phyloP scores from a whole-genome alignment of 768 basidiomycete species.

The Leccinum disarticulatum region DNA sequence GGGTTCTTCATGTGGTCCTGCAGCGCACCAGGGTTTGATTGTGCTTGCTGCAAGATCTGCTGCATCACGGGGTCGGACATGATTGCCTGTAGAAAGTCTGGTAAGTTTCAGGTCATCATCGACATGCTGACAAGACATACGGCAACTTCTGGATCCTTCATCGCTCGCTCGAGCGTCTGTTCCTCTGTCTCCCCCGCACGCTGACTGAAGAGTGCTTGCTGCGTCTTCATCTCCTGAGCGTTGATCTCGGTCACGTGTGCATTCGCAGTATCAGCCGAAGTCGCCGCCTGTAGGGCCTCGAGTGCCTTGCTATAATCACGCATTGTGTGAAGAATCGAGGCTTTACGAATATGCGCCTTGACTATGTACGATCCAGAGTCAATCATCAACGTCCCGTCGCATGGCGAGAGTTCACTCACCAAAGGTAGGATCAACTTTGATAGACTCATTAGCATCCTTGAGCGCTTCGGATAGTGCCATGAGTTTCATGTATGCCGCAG shows the following conservation, averaged over 20 bases:
- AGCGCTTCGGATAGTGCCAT: constrained; percentile 91
- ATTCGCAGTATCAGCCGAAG: constrained; percentile 73
- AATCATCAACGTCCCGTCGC: background rate
- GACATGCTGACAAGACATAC: constrained; percentile 44
- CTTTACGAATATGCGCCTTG: constrained; percentile 95
- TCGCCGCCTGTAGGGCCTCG: constrained; percentile 76
- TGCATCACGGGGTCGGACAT: constrained; percentile 94
- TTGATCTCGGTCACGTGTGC: constrained; percentile 86
- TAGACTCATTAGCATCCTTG: constrained; percentile 93
- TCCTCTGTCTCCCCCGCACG: constrained; percentile 87
- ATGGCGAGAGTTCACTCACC: constrained; percentile 42
- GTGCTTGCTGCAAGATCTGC: constrained; percentile 91
- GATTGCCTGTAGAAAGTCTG: constrained; percentile 52
- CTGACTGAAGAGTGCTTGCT: constrained; percentile 75
- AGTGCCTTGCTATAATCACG: constrained; percentile 88
- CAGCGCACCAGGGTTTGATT: constrained; percentile 81
- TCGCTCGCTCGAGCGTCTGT: constrained; percentile 88
- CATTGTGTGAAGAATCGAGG: constrained; percentile 83
- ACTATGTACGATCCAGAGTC: constrained; percentile 37
- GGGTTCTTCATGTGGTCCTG: constrained; percentile 98
- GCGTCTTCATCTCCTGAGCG: constrained; percentile 75
- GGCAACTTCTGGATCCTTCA: constrained; percentile 96
- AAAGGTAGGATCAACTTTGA: constrained; percentile 86
- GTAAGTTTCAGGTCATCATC: constrained; percentile 6
- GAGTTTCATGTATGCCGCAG: constrained; percentile 96